These are phyloP conservation scores for Nakazawaea populi DNA, from an alignment of 805 yeast genomes.

Conservation along the genomic window DNA sequence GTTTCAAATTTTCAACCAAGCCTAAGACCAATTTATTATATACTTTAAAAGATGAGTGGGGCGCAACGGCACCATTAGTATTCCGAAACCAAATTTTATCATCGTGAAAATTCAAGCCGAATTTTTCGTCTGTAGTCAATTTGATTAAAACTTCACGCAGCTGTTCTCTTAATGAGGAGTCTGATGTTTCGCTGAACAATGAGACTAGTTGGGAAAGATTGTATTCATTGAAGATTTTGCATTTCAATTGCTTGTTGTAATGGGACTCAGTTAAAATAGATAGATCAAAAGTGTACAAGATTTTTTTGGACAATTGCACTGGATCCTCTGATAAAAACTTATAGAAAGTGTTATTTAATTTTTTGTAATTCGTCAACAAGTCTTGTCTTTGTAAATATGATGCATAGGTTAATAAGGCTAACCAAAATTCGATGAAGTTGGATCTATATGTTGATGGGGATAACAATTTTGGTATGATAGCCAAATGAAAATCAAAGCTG, in stretches of 20 bases:
- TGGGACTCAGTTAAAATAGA: constrained; percentile 52
- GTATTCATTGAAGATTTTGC: constrained; percentile 75
- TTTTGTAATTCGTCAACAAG: constrained; percentile 47
- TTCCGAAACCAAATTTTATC: constrained; percentile 45
- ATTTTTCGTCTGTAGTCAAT: constrained; percentile 41
- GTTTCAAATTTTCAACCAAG: constrained; percentile 60
- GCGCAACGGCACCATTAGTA: constrained; percentile 36
- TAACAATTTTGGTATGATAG: constrained; percentile 56
- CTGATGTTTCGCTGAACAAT: constrained; percentile 29
- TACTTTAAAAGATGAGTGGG: constrained; percentile 42
- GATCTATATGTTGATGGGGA: constrained; percentile 48
- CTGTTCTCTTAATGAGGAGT: constrained; percentile 23
- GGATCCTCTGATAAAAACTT: constrained; percentile 58
- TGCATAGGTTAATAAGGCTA: constrained; percentile 41
- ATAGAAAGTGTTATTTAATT: constrained; percentile 61
- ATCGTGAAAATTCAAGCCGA: constrained; percentile 41
- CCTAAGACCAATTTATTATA: constrained; percentile 66
- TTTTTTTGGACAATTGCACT: constrained; percentile 27
- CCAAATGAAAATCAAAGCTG: constrained; percentile 60
- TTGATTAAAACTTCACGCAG: constrained; percentile 42
- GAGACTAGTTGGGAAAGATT: constrained; percentile 52
- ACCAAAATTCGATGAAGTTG: constrained; percentile 57
- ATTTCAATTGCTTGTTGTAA: constrained; percentile 64
- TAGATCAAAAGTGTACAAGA: constrained; percentile 42
- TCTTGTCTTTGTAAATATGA: constrained; percentile 59